phyloP scores from a whole-genome alignment of 1,284 basidiomycete species.

The Xerocomus nothofagi region DNA sequence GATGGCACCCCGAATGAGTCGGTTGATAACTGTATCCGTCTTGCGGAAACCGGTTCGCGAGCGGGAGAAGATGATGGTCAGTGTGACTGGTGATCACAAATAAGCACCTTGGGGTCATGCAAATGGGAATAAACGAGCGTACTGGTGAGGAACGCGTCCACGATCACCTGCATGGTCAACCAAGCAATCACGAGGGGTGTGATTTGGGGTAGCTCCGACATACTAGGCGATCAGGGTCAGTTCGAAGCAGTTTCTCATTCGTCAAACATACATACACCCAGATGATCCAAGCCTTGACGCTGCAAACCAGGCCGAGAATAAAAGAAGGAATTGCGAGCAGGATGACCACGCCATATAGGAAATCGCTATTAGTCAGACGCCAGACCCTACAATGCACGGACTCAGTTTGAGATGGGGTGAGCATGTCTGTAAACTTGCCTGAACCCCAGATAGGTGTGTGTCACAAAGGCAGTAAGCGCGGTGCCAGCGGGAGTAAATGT shows the following conservation, averaged over 20 bases:
- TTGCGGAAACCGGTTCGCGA: slow-evolving; percentile 46
- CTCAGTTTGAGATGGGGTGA: not conserved
- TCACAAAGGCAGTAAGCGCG: slow-evolving; percentile 43
- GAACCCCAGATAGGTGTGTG: slow-evolving; percentile 31
- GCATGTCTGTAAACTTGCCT: slow-evolving; percentile 5
- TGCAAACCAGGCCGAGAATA: slow-evolving; percentile 39
- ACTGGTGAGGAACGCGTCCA: slow-evolving; percentile 45
- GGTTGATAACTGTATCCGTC: slow-evolving; percentile 47
- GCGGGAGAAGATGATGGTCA: slow-evolving; percentile 38
- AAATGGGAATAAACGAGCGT: not conserved
- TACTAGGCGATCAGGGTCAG: slow-evolving; percentile 20
- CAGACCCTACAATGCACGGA: slow-evolving; percentile 23
- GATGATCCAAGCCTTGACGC: slow-evolving; percentile 40
- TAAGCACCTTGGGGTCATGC: not conserved
- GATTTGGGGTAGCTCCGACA: slow-evolving; percentile 24
- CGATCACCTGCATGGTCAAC: slow-evolving; percentile 42
- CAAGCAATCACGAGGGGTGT: slow-evolving; percentile 37
- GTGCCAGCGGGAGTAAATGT: slow-evolving; percentile 45
- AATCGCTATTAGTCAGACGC: slow-evolving; percentile 37
- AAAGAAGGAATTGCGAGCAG: slow-evolving; percentile 38
- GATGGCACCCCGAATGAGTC: slow-evolving; percentile 48
- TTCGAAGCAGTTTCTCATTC: too few relatives aligned
- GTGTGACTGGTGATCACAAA: slow-evolving; percentile 17
- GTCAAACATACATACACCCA: slow-evolving; percentile 38
- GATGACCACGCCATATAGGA: slow-evolving; percentile 36